Base-by-base conservation (phyloP, 2,329 filamentous ascomycete species). In the Trichoderma arundinaceum region DNA sequence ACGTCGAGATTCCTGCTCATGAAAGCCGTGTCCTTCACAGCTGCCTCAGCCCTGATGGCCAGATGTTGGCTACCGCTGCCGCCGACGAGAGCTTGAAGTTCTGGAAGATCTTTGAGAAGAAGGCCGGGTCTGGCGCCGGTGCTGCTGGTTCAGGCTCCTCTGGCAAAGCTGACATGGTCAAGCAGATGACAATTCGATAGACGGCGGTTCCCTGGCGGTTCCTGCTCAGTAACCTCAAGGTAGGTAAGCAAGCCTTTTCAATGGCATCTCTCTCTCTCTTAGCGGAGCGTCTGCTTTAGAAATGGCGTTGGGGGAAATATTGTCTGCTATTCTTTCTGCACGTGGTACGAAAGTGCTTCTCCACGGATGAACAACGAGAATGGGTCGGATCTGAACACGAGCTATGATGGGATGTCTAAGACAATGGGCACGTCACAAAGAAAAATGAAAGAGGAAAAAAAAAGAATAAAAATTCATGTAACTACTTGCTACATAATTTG, bases 41-140 rank as follows among this genome's bases (percentile, higher is more conserved):
- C 84, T 95, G 92, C 77, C 88, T 99, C 72, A 97, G 93, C 82
- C 95, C 95, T 3, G 95, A 99, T 75, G 95, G 95, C 60, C 95
- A 99, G 83, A 97, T 97, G 88, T 87, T 99, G 64, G 95, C 95
- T 58, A 99, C 95, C 59, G 94, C 95, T 67, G 92, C 94, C 72
- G 94, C 94, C 43, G 95, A 99, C 74, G 95, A 99, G 84, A 94
- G 90, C 76, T 85, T 99, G 79, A 99, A 99, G 83, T 99, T 99
- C 86, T 99, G 95, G 95, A 99, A 99, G 88, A 86, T 99, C 73
- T 99, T 99, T 75, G 95, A 99, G 86, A 97, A 97, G 87, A 98
- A 97, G 87, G 84, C 94, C 17, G 93, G 92, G 64, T 83, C 86
- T 66, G 82, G 86, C 67, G 86, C 89, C 59, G 86, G 88, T 56